phyloP scores from a whole-genome alignment of 2,329 filamentous ascomycete genomes.

The Penicillium freii region DNA sequence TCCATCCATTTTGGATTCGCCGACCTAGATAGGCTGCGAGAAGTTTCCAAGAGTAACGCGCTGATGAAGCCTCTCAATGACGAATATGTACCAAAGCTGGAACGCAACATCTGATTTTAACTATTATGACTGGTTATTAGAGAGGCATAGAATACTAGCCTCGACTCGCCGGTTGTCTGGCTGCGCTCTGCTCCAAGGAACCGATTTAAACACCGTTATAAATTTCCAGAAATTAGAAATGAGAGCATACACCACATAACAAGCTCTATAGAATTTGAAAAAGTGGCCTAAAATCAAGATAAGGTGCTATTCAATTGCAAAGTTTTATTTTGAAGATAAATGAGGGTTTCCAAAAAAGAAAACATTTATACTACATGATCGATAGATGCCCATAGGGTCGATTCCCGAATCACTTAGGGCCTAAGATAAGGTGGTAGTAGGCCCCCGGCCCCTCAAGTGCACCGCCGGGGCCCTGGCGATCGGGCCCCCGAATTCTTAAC shows the following conservation, averaged over 20 bases:
- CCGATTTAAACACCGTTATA: background rate
- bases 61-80: background rate
- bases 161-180: background rate
- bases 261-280: background rate
- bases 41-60: background rate
- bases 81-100: background rate
- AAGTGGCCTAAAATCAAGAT: background rate
- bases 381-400: no score
- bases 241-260: background rate
- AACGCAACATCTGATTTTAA: no score
- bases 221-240: background rate
- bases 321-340: background rate
- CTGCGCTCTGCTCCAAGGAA: background rate
- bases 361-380: background rate
- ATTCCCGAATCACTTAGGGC: background rate
- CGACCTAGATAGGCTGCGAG: background rate
- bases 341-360: background rate
- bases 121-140: no score
- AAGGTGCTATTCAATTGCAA: background rate
- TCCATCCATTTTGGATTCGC: background rate
- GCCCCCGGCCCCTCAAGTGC: background rate
- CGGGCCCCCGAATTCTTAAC: background rate
- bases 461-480: no score
- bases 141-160: background rate
- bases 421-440: no score